These are phyloP conservation scores for Penicillium olsonii DNA, from an alignment of 2,329 filamentous ascomycete genomes.

Conservation along the genomic window DNA sequence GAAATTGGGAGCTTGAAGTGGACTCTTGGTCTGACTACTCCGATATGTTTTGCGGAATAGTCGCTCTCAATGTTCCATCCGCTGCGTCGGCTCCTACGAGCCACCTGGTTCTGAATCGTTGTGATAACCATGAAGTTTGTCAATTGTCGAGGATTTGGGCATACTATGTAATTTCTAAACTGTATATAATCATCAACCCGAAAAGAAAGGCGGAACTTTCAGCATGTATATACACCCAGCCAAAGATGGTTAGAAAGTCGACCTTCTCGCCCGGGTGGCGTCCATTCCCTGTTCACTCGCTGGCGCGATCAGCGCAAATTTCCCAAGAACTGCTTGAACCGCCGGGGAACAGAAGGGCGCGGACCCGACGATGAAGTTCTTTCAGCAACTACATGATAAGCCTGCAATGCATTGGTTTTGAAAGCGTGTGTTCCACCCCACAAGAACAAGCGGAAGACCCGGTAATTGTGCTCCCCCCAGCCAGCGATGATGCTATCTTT, in stretches of 20 bases:
- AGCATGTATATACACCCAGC: too few relatives aligned
- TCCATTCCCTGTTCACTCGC: too few relatives aligned
- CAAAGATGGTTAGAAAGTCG: too few relatives aligned
- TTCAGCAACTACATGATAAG: constrained; percentile 15
- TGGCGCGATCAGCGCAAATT: not conserved
- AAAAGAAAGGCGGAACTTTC: too few relatives aligned
- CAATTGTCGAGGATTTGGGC: too few relatives aligned
- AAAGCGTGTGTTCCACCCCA: constrained; percentile 11
- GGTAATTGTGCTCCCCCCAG: constrained; percentile 10
- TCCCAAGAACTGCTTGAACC: constrained; percentile 3
- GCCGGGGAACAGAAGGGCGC: constrained; percentile 6
- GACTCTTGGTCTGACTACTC: constrained; percentile 58
- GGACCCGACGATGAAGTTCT: constrained; percentile 6
- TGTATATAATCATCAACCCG: too few relatives aligned
- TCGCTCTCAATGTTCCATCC: not conserved
- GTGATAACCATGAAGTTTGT: too few relatives aligned
- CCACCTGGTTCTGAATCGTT: too few relatives aligned
- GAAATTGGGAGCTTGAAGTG: constrained; percentile 77
- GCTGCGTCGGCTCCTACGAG: too few relatives aligned
- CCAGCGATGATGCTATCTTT: constrained; percentile 10
- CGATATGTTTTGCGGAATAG: constrained; percentile 3
- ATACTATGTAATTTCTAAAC: too few relatives aligned
- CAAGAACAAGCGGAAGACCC: constrained; percentile 7
- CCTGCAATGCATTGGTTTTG: constrained; percentile 9
- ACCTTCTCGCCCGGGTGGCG: too few relatives aligned